These are phyloP conservation scores for Centrapalus pauciflorus DNA, from an alignment of 129 eudicot species.

Conservation along the genomic window DNA sequence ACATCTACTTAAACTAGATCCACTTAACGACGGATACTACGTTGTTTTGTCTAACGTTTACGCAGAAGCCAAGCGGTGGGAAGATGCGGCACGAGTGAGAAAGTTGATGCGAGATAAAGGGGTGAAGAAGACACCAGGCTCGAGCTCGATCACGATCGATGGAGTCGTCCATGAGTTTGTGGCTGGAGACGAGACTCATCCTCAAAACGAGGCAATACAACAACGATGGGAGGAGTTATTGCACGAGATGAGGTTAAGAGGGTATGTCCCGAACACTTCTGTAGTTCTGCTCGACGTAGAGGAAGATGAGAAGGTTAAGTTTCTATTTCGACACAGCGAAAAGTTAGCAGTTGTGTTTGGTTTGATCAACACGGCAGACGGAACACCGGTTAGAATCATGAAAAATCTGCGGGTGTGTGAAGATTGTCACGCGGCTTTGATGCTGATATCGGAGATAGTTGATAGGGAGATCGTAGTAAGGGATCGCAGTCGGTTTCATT, in stretches of 20 bases:
- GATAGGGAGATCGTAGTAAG: constrained; percentile 46
- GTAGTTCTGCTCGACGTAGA: constrained; percentile 50
- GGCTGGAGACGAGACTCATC: constrained; percentile 40
- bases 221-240: constrained; percentile 28
- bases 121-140: constrained; percentile 35
- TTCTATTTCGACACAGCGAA: constrained; percentile 49
- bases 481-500: constrained; percentile 53
- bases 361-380: constrained; percentile 36
- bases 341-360: constrained; percentile 51
- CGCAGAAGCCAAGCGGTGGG: constrained; percentile 45
- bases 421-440: constrained; percentile 59
- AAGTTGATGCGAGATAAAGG: constrained; percentile 40
- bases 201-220: constrained; percentile 27
- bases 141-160: constrained; percentile 28
- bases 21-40: constrained; percentile 40
- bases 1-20: constrained; percentile 38
- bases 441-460: constrained; percentile 42
- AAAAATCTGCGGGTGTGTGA: constrained; percentile 58
- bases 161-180: constrained; percentile 41
- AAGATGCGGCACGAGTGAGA: constrained; percentile 37
- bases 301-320: constrained; percentile 39
- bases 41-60: constrained; percentile 38
- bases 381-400: constrained; percentile 44
- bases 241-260: constrained; percentile 34
- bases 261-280: constrained; percentile 42